Evolutionary conservation across 2,329 filamentous ascomycete genomes (phyloP).

Genomic region (Sclerotinia sclerotiorum): DNA sequence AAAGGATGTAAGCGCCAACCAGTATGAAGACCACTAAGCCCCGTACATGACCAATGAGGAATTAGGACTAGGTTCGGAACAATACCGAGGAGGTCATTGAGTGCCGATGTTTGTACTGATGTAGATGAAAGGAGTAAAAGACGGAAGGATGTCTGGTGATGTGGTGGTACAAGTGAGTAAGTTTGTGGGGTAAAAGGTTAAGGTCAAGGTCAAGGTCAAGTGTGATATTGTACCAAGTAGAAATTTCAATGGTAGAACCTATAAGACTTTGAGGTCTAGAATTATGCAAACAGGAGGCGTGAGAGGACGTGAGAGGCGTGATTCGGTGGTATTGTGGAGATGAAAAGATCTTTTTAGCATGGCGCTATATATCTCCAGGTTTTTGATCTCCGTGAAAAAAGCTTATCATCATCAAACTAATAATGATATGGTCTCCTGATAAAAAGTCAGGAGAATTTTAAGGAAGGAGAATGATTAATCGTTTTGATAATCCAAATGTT

Average conservation of each 20-base stretch:
- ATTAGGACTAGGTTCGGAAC: neutral
- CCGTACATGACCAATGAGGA: neutral
- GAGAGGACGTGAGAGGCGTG: neutral
- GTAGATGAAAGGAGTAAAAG: neutral
- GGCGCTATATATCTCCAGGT: neutral
- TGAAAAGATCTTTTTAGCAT: neutral
- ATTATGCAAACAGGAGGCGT: neutral
- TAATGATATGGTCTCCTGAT: conserved; percentile 14
- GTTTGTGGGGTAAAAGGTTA: conserved; percentile 1
- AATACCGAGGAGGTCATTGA: conserved; percentile 2
- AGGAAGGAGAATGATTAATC: neutral
- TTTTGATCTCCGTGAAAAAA: neutral
- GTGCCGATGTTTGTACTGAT: neutral
- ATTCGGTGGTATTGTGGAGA: conserved; percentile 5
- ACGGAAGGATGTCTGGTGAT: neutral
- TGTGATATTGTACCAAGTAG: neutral
- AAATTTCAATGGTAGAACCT: neutral
- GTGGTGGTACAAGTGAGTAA: conserved; percentile 1
- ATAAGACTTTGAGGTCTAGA: neutral
- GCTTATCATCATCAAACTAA: neutral
- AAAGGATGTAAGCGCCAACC: neutral
- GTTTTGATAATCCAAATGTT: neutral
- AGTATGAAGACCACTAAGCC: neutral
- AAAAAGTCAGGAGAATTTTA: neutral
- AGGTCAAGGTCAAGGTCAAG: no score